Evolutionary conservation across 768 basidiomycete species (phyloP).

Genomic region (Hemileccinum impolitum): DNA sequence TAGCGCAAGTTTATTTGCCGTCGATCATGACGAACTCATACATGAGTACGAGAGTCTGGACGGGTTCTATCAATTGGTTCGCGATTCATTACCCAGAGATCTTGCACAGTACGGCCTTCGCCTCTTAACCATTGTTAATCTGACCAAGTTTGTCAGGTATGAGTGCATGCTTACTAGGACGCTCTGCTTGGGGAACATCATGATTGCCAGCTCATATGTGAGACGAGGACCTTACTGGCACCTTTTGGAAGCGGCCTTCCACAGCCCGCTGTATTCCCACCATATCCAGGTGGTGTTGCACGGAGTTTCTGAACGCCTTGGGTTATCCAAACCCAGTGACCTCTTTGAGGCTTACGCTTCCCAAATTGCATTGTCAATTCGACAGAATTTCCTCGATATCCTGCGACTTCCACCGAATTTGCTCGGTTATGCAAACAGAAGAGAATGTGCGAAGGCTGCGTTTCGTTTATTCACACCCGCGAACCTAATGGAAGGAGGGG

Average conservation of each 20-base stretch:
- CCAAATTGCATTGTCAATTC: constrained; percentile 70
- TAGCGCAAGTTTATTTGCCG: constrained; percentile 56
- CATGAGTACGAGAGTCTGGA: constrained; percentile 22
- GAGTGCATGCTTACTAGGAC: constrained; percentile 75
- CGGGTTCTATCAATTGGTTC: constrained; percentile 46
- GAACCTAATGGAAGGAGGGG: constrained; percentile 49
- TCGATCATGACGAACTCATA: constrained; percentile 33
- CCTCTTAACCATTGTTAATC: background rate
- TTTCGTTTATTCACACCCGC: constrained; percentile 67
- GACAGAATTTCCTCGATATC: constrained; percentile 46
- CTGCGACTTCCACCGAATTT: constrained; percentile 64
- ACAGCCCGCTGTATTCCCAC: constrained; percentile 26
- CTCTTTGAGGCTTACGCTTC: constrained; percentile 79
- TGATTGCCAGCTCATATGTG: constrained; percentile 72
- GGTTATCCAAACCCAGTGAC: constrained; percentile 52
- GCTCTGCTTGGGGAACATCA: constrained; percentile 69
- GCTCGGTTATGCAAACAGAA: constrained; percentile 70
- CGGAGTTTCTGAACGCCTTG: constrained; percentile 65
- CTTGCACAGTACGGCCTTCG: constrained; percentile 45
- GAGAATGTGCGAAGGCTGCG: constrained; percentile 62
- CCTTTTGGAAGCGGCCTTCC: constrained; percentile 63
- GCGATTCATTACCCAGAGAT: constrained; percentile 40
- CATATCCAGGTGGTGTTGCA: constrained; percentile 50
- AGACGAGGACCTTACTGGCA: constrained; percentile 87
- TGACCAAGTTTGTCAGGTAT: constrained; percentile 43